Evolutionary conservation across 106 monocot genomes (phyloP), one percentile per base, ranked within the genome.

Genomic region (Apostasia ramifera): DNA sequence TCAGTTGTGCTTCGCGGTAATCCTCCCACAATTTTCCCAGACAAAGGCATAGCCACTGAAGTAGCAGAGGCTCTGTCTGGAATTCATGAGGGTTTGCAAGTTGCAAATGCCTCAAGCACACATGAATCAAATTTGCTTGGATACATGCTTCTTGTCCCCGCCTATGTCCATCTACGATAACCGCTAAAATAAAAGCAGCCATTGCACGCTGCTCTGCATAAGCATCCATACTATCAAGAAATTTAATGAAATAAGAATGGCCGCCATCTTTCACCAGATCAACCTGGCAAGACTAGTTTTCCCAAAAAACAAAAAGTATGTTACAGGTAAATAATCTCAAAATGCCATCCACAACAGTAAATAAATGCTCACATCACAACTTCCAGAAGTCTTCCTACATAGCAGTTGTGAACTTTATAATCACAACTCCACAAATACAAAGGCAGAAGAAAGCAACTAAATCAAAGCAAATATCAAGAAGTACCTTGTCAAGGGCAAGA

Each of bases 261-360:
- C 95, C 95, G 2, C 86, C 88, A 80, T 95, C 95, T 82, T 92
- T 95, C n/a, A 95, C 95, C 67, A 95, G 82, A 74, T 92, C 95
- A 50, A 81, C 86, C 83, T 95, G 95, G 79, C 92, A 92, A 47
- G 95, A 88, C 95, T 95, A 67, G 43, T 73, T 61, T 57, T 42
- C 66, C 43, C 55, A 54, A 10, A 68, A 70, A 53, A 61, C 55
- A 63, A 39, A 51, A 51, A 61, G 0, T 2, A 68, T 3, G 3
- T 7, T 54, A 8, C 52, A 54, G 58, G 15, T 68, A 44, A 47
- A 37, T 14, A 65, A 65, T 65, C 48, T 48, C 48, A 47, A 65
- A 64, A 47, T 9, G 48, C 8, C 2, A 6, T 14, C 48, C 26
- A 48, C 8, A 65, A 48, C 48, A 65, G 14, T 26, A 47, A 65